phyloP scores from a whole-genome alignment of 2,329 filamentous ascomycete genomes.

The Myriosclerotinia scirpicola region DNA sequence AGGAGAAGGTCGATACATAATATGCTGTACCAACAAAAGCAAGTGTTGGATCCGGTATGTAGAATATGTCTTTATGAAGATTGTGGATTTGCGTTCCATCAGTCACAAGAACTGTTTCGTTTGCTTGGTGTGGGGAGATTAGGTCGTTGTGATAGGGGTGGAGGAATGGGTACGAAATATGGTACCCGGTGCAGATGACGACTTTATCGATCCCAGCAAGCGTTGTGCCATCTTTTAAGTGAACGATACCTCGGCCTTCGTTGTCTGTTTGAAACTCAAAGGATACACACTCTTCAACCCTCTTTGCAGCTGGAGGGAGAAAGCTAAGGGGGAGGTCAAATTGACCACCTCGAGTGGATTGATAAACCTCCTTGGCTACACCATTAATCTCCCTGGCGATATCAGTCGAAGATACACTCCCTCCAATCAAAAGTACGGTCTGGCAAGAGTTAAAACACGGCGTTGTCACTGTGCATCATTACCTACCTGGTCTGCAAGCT shows the following conservation, averaged over 20 bases:
- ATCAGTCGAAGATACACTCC: conserved; percentile 52
- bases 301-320: conserved; percentile 28
- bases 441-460: not conserved
- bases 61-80: conserved; percentile 53
- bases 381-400: conserved; percentile 34
- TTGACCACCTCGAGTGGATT: conserved; percentile 32
- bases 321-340: conserved; percentile 33
- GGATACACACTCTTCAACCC: conserved; percentile 31
- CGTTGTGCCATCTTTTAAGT: conserved; percentile 53
- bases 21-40: conserved; percentile 50
- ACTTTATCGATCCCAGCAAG: conserved; percentile 60
- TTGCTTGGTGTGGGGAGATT: conserved; percentile 47
- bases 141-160: conserved; percentile 47
- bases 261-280: conserved; percentile 26
- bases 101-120: conserved; percentile 57
- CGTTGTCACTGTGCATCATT: not conserved
- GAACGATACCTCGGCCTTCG: conserved; percentile 51
- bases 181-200: conserved; percentile 68
- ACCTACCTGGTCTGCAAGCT: conserved; percentile 51
- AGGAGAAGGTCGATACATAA: conserved; percentile 50
- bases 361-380: conserved; percentile 36
- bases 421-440: conserved; percentile 57
- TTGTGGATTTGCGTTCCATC: conserved; percentile 46
- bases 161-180: conserved; percentile 66
- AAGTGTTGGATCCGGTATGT: conserved; percentile 50